Conservation (phyloP, 73 alveolate species). For the Tetrahymena malaccensis region DNA sequence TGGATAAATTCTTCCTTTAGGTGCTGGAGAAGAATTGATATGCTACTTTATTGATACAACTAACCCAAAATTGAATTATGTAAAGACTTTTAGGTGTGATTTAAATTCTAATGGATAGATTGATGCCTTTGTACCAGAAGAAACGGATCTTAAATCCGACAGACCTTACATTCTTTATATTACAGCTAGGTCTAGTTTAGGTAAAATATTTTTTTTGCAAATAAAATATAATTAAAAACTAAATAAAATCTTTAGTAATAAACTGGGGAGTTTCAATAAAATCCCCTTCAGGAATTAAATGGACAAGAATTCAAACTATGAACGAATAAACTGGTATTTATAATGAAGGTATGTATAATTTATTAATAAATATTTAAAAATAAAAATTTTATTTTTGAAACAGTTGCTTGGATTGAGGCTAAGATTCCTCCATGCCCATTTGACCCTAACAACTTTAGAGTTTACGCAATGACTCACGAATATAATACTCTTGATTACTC, state of each 20-base stretch:
- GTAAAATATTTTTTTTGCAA: background rate
- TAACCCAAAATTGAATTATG: background rate
- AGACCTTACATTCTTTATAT: slow-evolving; percentile 12
- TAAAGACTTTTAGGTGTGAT: slow-evolving; percentile 34
- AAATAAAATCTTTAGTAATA: background rate
- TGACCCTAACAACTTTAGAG: slow-evolving; percentile 8
- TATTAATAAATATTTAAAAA: background rate
- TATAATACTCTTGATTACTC: slow-evolving; percentile 7
- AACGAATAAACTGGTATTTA: background rate
- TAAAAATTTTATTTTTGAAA: background rate
- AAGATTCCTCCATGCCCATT: slow-evolving; percentile 30
- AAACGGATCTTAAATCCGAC: slow-evolving; percentile 16
- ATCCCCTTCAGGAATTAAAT: slow-evolving; percentile 11
- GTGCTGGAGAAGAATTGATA: background rate
- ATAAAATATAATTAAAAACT: background rate
- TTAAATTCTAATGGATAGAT: background rate
- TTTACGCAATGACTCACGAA: slow-evolving; percentile 2
- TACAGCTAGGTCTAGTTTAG: background rate
- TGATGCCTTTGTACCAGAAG: slow-evolving; percentile 20
- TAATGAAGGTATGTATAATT: background rate
- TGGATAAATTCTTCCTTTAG: background rate
- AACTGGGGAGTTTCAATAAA: background rate
- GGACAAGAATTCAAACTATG: slow-evolving; percentile 22
- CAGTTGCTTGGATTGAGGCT: slow-evolving; percentile 31
- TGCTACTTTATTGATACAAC: slow-evolving; percentile 28